Evolutionary conservation across 306 rosid genomes (phyloP).

Genomic region (Cucurbita pepo): DNA sequence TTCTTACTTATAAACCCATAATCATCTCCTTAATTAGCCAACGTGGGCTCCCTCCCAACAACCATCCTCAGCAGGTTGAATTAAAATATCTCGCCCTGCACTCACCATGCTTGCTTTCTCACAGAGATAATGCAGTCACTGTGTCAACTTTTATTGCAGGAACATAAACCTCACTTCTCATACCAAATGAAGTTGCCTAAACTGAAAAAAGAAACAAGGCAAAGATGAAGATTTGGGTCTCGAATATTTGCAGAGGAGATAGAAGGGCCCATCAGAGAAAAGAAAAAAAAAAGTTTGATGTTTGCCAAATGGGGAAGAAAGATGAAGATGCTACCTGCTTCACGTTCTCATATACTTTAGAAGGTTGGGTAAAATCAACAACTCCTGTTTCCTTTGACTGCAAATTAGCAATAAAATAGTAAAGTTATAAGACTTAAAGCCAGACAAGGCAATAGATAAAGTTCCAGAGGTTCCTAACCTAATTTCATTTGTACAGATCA

Average conservation of each 20-base stretch:
- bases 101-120: slow-evolving; percentile 98
- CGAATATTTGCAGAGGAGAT: not conserved
- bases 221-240: not conserved
- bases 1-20: no score
- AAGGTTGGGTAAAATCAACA: slow-evolving; percentile 83
- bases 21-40: no score
- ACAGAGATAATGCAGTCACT: slow-evolving; percentile 67
- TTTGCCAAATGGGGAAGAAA: not conserved
- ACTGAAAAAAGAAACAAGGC: not conserved
- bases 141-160: slow-evolving; percentile 43
- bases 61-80: not conserved
- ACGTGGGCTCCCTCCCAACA: no score
- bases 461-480: slow-evolving; percentile 78
- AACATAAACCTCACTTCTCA: slow-evolving; percentile 71
- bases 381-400: slow-evolving; percentile 67
- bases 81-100: slow-evolving; percentile 55
- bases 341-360: slow-evolving; percentile 78
- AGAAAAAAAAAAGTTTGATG: not conserved
- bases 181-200: slow-evolving; percentile 90
- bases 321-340: slow-evolving; percentile 47
- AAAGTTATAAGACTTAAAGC: not conserved
- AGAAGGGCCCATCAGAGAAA: not conserved
- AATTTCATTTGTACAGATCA: not conserved
- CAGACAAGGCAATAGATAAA: not conserved
- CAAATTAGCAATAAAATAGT: slow-evolving; percentile 7